phyloP scores from a whole-genome alignment of 345 rosid species.

The Aegle marmelos region DNA sequence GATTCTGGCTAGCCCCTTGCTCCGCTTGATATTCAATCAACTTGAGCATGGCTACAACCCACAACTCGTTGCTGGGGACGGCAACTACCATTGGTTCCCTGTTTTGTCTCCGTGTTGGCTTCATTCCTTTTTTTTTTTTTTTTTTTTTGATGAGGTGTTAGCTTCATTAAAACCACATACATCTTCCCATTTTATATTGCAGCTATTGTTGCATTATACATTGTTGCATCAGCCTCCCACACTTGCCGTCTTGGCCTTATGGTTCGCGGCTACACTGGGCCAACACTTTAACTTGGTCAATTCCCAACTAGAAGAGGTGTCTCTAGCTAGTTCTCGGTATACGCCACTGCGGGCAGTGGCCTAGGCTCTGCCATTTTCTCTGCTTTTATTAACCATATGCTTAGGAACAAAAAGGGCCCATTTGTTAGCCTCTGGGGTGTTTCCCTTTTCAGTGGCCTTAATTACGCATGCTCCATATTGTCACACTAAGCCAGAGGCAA shows the following conservation, averaged over 20 bases:
- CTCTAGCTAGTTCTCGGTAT: slow-evolving; percentile 63
- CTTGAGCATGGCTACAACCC: slow-evolving; percentile 52
- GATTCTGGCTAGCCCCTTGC: slow-evolving; percentile 32
- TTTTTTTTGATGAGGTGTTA: too few relatives aligned
- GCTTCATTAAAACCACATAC: slow-evolving; percentile 31
- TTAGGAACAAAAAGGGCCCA: neutral
- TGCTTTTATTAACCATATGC: slow-evolving; percentile 52
- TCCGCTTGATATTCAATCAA: slow-evolving; percentile 29
- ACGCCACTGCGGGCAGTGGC: slow-evolving; percentile 38
- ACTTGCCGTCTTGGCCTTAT: slow-evolving; percentile 49
- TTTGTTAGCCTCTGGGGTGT: too few relatives aligned
- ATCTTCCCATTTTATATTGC: slow-evolving; percentile 49
- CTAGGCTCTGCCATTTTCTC: slow-evolving; percentile 47
- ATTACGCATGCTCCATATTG: too few relatives aligned
- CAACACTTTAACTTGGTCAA: slow-evolving; percentile 19
- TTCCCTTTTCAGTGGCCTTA: too few relatives aligned
- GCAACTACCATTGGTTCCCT: slow-evolving; percentile 47
- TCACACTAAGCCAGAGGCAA: too few relatives aligned
- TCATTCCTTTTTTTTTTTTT: too few relatives aligned
- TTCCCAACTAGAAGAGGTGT: slow-evolving; percentile 33
- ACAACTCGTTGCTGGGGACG: too few relatives aligned
- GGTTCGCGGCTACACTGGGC: slow-evolving; percentile 38
- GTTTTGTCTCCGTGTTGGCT: slow-evolving; percentile 64
- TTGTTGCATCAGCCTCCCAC: slow-evolving; percentile 43
- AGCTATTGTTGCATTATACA: slow-evolving; percentile 30